Percentiles rank a stretch among this genome's conserved stretches.
phyloP scores from a whole-genome alignment of 352 stramenopile species.

The Blastocystis hominis region DNA sequence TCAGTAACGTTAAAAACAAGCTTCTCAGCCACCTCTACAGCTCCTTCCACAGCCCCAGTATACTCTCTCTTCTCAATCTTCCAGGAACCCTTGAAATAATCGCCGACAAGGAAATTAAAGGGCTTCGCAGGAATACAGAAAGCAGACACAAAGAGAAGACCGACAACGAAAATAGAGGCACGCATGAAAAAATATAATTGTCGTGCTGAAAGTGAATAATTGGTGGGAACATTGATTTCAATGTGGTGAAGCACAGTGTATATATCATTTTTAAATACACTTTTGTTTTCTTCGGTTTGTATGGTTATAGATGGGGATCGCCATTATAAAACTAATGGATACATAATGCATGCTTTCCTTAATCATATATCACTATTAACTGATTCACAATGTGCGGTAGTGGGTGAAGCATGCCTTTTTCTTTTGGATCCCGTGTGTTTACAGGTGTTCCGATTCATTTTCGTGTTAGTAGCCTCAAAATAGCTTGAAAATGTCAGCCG shows the following conservation, averaged over 20 bases:
- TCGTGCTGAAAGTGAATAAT: neutral
- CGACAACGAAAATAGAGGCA: constrained; percentile 9
- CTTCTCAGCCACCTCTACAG: neutral
- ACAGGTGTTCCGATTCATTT: neutral
- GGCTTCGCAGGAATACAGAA: neutral
- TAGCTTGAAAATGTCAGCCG: no score
- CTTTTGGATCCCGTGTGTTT: no score
- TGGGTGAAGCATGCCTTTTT: no score
- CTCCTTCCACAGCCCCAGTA: neutral
- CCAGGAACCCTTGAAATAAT: constrained; percentile 21
- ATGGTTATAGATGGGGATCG: no score
- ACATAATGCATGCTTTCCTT: no score
- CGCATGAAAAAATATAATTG: constrained; percentile 15
- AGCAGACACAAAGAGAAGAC: neutral
- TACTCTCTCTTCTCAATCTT: neutral
- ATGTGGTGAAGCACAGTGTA: no score
- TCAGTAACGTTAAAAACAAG: constrained; percentile 28
- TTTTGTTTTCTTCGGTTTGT: no score
- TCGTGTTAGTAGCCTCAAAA: neutral
- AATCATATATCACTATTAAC: no score
- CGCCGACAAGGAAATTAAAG: neutral
- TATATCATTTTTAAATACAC: no score
- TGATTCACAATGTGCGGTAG: no score
- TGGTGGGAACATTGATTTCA: neutral
- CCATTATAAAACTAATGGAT: no score